These are phyloP conservation scores for Acacia melanoxylon DNA, from an alignment of 306 rosid species.

Conservation along the genomic window DNA sequence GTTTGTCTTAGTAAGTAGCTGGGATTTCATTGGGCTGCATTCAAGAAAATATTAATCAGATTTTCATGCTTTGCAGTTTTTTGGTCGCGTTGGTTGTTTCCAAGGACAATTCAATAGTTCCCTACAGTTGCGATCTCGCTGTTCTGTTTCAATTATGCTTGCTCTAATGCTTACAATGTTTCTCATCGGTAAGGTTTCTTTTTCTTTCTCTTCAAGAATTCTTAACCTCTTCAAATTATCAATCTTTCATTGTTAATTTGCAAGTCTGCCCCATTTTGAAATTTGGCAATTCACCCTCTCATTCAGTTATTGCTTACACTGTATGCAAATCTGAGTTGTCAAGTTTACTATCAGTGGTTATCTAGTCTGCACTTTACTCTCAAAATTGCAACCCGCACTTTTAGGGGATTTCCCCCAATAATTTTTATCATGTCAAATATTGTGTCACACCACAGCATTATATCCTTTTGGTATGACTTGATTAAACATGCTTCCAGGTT, in stretches of 20 bases:
- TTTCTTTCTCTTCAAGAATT: slow-evolving; percentile 20
- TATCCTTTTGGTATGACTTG: background rate
- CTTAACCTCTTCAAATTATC: background rate
- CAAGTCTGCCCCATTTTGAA: background rate
- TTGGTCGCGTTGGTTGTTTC: slow-evolving; percentile 38
- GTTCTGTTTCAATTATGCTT: slow-evolving; percentile 55
- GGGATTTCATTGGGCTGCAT: slow-evolving; percentile 8
- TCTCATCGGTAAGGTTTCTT: slow-evolving; percentile 54
- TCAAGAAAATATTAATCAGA: slow-evolving; percentile 7
- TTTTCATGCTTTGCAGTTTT: slow-evolving; percentile 39
- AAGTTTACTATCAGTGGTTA: background rate
- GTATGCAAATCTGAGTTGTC: background rate
- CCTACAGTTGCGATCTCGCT: slow-evolving; percentile 34
- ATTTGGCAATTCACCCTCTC: background rate
- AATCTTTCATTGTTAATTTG: background rate
- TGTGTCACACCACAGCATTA: background rate
- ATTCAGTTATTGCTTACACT: background rate
- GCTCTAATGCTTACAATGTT: slow-evolving; percentile 57
- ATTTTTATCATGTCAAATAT: background rate
- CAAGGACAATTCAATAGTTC: slow-evolving; percentile 23
- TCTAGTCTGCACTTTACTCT: background rate
- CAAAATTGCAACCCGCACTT: background rate
- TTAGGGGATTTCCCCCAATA: background rate
- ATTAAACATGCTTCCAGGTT: background rate
- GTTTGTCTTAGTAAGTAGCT: background rate